Evolutionary conservation across 2,329 filamentous ascomycete species (phyloP).

Genomic region (Claviceps cyperi): DNA sequence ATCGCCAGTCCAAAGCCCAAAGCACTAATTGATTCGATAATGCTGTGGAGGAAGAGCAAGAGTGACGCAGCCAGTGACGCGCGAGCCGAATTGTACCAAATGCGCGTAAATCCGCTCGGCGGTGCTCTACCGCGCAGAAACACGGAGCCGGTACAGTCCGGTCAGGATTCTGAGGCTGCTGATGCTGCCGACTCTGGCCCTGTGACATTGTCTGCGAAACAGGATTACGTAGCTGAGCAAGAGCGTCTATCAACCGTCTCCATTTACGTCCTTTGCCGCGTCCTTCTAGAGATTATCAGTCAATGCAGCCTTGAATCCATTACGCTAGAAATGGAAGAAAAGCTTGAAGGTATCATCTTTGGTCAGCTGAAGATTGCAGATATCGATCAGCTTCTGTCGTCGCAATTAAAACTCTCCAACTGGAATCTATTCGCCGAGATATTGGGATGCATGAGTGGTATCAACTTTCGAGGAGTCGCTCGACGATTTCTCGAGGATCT

Average conservation of each 20-base stretch:
- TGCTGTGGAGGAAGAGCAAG: conserved; percentile 95
- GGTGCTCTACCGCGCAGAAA: conserved; percentile 52
- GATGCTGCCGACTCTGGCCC: conserved; percentile 21
- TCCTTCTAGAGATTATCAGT: conserved; percentile 84
- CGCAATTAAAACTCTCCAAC: conserved; percentile 77
- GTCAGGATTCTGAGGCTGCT: conserved; percentile 10
- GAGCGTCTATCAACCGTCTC: conserved; percentile 88
- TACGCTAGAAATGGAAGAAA: conserved; percentile 82
- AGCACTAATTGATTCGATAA: conserved; percentile 88
- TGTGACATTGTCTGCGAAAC: conserved; percentile 33
- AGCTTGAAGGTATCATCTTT: conserved; percentile 90
- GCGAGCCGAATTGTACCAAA: conserved; percentile 41
- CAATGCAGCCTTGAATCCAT: conserved; percentile 75
- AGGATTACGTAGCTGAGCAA: conserved; percentile 62
- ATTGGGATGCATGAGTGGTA: conserved; percentile 88
- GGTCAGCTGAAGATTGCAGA: conserved; percentile 85
- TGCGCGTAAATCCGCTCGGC: conserved; percentile 26
- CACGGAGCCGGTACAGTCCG: conserved; percentile 51
- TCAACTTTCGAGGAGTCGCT: conserved; percentile 76
- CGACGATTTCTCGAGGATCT: conserved; percentile 72
- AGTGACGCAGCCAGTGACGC: conserved; percentile 73
- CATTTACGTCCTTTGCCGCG: conserved; percentile 88
- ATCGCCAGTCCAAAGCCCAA: conserved; percentile 92
- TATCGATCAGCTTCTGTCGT: conserved; percentile 61
- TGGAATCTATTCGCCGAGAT: conserved; percentile 91